Conservation (phyloP, 176 grass and related monocot species). For the Rhynchospora pubera region DNA sequence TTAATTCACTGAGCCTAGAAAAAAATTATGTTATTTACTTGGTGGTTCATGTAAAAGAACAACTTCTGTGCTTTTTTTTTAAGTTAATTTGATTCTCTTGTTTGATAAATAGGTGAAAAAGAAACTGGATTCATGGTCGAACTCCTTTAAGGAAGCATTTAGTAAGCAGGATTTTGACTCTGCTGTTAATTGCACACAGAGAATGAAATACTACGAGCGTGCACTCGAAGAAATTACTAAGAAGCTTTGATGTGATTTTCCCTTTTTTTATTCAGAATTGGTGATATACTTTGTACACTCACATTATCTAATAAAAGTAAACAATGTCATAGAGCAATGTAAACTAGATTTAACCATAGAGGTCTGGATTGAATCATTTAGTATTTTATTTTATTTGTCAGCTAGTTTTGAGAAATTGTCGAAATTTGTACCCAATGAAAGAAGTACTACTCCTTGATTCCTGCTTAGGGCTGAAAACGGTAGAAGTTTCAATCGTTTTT, state of each 20-base stretch:
- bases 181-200: constrained; percentile 53
- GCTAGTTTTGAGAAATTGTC: background rate
- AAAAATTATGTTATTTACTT: background rate
- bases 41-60: background rate
- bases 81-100: background rate
- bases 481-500: no score
- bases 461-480: no score
- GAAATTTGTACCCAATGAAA: background rate
- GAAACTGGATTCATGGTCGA: constrained; percentile 55
- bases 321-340: background rate
- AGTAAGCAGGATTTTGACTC: constrained; percentile 36
- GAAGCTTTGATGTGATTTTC: constrained; percentile 41
- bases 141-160: constrained; percentile 56
- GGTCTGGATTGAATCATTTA: background rate
- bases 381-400: background rate
- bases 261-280: background rate
- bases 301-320: background rate
- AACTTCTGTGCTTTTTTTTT: background rate
- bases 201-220: constrained; percentile 85
- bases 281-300: background rate
- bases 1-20: background rate
- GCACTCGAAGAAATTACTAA: constrained; percentile 77
- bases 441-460: background rate
- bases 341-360: background rate
- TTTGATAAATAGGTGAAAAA: constrained; percentile 34